Percentiles rank a stretch among this genome's conserved stretches.
Evolutionary conservation across 495 filamentous ascomycete genomes (phyloP).

Genomic region (Tuber microsphaerosporum): DNA sequence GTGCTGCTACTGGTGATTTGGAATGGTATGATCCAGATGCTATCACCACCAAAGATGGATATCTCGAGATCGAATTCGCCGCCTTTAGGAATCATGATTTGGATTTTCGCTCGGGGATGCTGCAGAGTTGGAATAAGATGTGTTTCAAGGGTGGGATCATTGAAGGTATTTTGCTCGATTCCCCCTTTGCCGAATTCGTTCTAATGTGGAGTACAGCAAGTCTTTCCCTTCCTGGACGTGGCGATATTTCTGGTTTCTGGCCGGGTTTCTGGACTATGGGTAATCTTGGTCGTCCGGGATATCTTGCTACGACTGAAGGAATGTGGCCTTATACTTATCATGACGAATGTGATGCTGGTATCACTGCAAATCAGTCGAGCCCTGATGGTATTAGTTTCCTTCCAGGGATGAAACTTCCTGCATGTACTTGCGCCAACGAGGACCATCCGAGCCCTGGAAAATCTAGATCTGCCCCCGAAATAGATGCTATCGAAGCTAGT

Average conservation of each 20-base stretch:
- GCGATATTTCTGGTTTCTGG: constrained; percentile 66
- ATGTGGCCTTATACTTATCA: constrained; percentile 74
- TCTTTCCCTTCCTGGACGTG: constrained; percentile 64
- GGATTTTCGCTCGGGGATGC: constrained; percentile 70
- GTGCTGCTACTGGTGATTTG: constrained; percentile 65
- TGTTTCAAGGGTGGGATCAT: constrained; percentile 70
- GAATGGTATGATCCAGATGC: constrained; percentile 84
- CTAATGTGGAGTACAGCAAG: constrained; percentile 47
- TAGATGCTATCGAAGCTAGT: constrained; percentile 68
- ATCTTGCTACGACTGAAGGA: constrained; percentile 64
- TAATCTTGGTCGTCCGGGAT: constrained; percentile 63
- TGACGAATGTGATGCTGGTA: constrained; percentile 64
- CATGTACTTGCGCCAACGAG: constrained; percentile 58
- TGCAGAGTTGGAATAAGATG: constrained; percentile 74
- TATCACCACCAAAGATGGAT: constrained; percentile 59
- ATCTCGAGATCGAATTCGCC: constrained; percentile 61
- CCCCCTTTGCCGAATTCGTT: not conserved
- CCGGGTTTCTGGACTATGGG: constrained; percentile 79
- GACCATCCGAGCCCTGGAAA: constrained; percentile 67
- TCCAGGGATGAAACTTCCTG: constrained; percentile 67
- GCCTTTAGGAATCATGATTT: constrained; percentile 61
- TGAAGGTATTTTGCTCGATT: constrained; percentile 44
- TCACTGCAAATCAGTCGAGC: constrained; percentile 69
- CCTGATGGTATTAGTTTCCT: constrained; percentile 61
- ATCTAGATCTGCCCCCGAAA: constrained; percentile 66